Conservation (phyloP, 768 basidiomycete species). For the Macrolepiota albuminosa region DNA sequence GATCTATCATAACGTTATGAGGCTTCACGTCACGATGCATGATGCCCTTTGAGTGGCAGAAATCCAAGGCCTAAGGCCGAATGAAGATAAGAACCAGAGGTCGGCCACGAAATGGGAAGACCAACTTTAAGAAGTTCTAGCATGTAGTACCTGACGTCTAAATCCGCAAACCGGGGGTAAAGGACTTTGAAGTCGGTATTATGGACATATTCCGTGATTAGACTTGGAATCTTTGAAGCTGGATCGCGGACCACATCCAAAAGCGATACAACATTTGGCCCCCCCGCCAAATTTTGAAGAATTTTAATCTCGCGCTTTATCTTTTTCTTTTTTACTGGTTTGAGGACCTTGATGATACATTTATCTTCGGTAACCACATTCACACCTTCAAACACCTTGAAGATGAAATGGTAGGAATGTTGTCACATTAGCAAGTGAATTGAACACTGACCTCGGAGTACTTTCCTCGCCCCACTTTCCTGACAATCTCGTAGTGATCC, state of each 20-base stretch:
- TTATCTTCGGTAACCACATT: conserved; percentile 89
- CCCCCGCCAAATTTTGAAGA: conserved; percentile 91
- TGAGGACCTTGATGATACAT: conserved; percentile 97
- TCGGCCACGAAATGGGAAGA: neutral
- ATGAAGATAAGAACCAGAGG: conserved; percentile 7
- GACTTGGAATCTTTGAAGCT: conserved; percentile 92
- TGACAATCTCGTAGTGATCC: conserved; percentile 96
- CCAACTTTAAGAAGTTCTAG: conserved; percentile 87
- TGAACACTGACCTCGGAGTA: conserved; percentile 74
- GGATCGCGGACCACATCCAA: conserved; percentile 96
- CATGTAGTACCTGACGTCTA: conserved; percentile 96
- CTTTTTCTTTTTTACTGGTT: conserved; percentile 99
- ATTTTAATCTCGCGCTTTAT: conserved; percentile 99
- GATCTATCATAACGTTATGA: conserved; percentile 99
- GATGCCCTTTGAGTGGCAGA: conserved; percentile 97
- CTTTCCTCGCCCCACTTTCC: conserved; percentile 94
- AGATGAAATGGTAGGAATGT: conserved; percentile 10
- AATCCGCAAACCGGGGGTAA: conserved; percentile 93
- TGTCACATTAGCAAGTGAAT: conserved; percentile 4
- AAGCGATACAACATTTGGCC: conserved; percentile 90
- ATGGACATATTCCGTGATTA: conserved; percentile 97
- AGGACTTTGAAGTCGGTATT: conserved; percentile 97
- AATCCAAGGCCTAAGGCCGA: conserved; percentile 76
- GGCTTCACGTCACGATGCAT: conserved; percentile 99
- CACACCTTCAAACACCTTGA: conserved; percentile 88